Base-by-base conservation (phyloP, 345 rosid species). In the Brassica carinata region DNA sequence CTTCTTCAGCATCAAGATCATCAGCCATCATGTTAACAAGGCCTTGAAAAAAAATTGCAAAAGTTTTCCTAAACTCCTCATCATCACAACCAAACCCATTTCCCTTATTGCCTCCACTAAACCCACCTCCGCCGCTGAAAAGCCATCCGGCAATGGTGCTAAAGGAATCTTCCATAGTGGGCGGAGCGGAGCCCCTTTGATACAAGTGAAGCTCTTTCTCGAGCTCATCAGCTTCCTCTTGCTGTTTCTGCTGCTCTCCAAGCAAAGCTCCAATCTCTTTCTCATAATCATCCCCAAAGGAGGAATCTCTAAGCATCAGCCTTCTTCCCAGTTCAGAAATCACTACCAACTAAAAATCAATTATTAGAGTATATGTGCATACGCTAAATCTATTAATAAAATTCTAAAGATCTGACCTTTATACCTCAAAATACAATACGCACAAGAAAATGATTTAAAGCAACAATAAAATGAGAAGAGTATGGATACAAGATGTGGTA, bases 161-260 rank as follows among this genome's bases (percentile, higher is more conserved):
- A 73, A 88, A 71, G 43, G 98, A 87, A 29, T 97, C 97, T 67
- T 94, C 97, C 15, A 94, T 91, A 1, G 97, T 91, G n/a, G 98
- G 98, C 0, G 98, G 97, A 15, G 97, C 97, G 14, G 98, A 94
- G 75, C 97, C 98, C 79, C 97, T 92, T 82, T 97, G 73, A 75
- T 82, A 89, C 68, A 91, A 82, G 72, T 82, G 85, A 76, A 88
- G 91, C 63, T 91, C 97, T 36, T 87, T 76, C 83, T 94, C 96
- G 61, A 87, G 85, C 81, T 91, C 95, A 86, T 76, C 77, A 26
- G 76, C 88, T 4, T 84, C 85, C 19, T 86, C 89, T 76, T 88
- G 91, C 76, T 88, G 75, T 33, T 89, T 83, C 55, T 88, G 89
- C 74, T 85, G 88, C 69, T 85, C 92, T 14, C 82, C 84, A 29